These are phyloP conservation scores for Pleurostoma richardsiae DNA, from an alignment of 2,329 filamentous ascomycete species.

Conservation along the genomic window DNA sequence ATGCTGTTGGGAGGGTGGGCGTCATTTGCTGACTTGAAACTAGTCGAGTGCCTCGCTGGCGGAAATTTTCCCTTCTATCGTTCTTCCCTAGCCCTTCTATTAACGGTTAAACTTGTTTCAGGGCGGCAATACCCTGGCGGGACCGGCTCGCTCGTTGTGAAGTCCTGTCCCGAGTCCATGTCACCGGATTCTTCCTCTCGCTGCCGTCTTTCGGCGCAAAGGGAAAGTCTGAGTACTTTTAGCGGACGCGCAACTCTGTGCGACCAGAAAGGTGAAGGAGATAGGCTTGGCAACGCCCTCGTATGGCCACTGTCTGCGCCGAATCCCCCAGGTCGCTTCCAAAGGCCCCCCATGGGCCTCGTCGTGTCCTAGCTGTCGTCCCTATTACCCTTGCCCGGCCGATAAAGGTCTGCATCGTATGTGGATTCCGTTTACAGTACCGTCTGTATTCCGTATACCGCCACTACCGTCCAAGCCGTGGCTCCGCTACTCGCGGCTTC, in stretches of 20 bases:
- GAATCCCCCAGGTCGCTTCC: too few relatives aligned
- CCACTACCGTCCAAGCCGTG: not conserved
- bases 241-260: not conserved
- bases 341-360: too few relatives aligned
- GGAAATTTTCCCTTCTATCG: constrained; percentile 10
- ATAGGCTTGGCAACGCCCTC: too few relatives aligned
- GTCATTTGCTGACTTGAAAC: not conserved
- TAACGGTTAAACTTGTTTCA: constrained; percentile 13
- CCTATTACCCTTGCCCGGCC: too few relatives aligned
- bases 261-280: too few relatives aligned
- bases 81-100: constrained; percentile 13
- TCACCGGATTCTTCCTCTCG: constrained; percentile 19
- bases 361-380: too few relatives aligned
- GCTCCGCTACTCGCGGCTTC: not conserved
- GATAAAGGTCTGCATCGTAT: too few relatives aligned
- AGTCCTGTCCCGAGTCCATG: constrained; percentile 23
- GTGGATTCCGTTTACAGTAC: too few relatives aligned
- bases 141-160: constrained; percentile 7
- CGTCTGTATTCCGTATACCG: too few relatives aligned
- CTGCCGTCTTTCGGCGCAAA: not conserved
- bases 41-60: constrained; percentile 1
- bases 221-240: not conserved
- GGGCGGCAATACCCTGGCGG: constrained; percentile 14
- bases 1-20: not conserved
- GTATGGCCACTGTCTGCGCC: too few relatives aligned